These are phyloP conservation scores for Hymenotorrendiella dingleyae DNA, from an alignment of 2,329 filamentous ascomycete species.

Conservation along the genomic window DNA sequence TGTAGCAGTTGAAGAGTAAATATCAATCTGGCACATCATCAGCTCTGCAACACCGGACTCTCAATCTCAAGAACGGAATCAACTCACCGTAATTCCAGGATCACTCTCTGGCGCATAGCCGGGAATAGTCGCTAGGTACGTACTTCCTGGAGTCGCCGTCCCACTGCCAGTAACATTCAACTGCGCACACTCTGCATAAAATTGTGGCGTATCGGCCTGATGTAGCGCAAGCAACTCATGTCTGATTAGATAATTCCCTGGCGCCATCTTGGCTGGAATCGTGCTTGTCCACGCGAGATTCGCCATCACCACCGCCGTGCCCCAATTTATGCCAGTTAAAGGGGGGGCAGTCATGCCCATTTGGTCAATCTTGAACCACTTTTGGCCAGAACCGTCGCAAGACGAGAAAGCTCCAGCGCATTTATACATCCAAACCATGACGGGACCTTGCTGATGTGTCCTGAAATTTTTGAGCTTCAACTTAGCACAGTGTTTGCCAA, in stretches of 20 bases:
- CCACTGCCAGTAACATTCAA: slow-evolving; percentile 45
- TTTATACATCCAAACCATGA: slow-evolving; percentile 53
- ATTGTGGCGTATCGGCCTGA: slow-evolving; percentile 45
- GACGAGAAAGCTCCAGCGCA: slow-evolving; percentile 42
- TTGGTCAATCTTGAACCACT: slow-evolving; percentile 56
- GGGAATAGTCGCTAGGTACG: slow-evolving; percentile 22
- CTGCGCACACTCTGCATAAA: slow-evolving; percentile 53
- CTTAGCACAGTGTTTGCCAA: no score
- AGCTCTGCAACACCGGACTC: background rate
- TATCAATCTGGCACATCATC: slow-evolving; percentile 36
- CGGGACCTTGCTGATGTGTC: slow-evolving; percentile 52
- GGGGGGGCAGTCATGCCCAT: slow-evolving; percentile 41
- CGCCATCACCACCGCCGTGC: slow-evolving; percentile 39
- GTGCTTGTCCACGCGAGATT: slow-evolving; percentile 44
- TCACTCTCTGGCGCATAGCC: slow-evolving; percentile 18
- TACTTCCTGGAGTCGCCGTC: slow-evolving; percentile 32
- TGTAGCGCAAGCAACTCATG: slow-evolving; percentile 53
- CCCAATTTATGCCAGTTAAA: slow-evolving; percentile 41
- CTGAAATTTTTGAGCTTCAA: no score
- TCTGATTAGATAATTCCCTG: slow-evolving; percentile 51
- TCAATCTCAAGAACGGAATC: background rate
- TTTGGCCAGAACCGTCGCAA: slow-evolving; percentile 45
- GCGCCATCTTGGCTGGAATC: slow-evolving; percentile 42
- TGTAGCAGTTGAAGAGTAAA: slow-evolving; percentile 39
- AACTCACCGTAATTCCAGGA: slow-evolving; percentile 30